Evolutionary conservation across 2,329 filamentous ascomycete species (phyloP).

Genomic region (Aspergillaceae sp.): DNA sequence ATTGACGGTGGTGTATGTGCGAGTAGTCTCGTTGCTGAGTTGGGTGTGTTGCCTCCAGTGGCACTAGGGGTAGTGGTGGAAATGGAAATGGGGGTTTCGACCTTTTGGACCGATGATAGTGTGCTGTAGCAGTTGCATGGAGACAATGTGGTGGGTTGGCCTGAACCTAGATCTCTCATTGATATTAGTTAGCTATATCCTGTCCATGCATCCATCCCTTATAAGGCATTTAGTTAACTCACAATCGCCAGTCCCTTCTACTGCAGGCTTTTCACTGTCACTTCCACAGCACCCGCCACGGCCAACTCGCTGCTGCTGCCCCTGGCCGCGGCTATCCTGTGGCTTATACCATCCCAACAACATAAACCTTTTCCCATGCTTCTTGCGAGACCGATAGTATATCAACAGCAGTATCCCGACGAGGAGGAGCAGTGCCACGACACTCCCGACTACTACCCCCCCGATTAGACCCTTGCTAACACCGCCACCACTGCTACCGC

Average conservation of each 20-base stretch:
- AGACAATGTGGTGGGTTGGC: neutral
- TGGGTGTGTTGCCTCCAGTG: neutral
- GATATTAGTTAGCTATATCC: neutral
- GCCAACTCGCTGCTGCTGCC: neutral
- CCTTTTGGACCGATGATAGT: no score
- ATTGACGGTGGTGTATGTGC: neutral
- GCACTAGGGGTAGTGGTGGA: neutral
- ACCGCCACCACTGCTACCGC: neutral
- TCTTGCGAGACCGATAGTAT: constrained; percentile 8
- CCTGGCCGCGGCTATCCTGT: neutral
- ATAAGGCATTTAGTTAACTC: neutral
- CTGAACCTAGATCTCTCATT: neutral
- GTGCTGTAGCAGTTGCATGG: no score
- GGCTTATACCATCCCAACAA: neutral
- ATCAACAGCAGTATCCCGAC: constrained; percentile 8
- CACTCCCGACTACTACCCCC: constrained; percentile 12
- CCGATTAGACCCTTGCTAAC: constrained; percentile 13
- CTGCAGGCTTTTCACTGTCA: neutral
- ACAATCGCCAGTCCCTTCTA: neutral
- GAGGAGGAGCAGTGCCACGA: constrained; percentile 5
- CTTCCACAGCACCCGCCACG: neutral
- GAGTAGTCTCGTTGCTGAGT: neutral
- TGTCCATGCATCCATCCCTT: neutral
- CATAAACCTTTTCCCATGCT: constrained; percentile 1
- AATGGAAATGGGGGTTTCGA: neutral